Conservation (phyloP, 768 basidiomycete species). For the Lactifluus hygrophoroides region DNA sequence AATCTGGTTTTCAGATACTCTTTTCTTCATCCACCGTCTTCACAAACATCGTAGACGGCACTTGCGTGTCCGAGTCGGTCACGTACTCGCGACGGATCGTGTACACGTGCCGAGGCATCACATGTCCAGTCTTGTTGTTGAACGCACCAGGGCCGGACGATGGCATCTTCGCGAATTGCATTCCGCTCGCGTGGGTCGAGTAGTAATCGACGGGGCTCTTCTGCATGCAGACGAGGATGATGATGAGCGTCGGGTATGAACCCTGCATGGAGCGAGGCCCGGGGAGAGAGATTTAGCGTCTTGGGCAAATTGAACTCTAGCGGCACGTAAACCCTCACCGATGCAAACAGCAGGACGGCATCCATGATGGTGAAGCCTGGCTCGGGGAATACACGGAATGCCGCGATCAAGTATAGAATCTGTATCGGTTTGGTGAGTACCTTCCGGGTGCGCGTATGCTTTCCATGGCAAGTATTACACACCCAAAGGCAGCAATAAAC, state of each 20-base stretch:
- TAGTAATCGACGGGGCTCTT: slow-evolving; percentile 10
- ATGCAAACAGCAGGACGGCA: background rate
- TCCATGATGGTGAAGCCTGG: slow-evolving; percentile 5
- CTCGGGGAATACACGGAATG: slow-evolving; percentile 4
- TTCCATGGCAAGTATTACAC: background rate
- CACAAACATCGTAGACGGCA: slow-evolving; percentile 2
- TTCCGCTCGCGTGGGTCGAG: slow-evolving; percentile 7
- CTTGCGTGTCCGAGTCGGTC: slow-evolving; percentile 4
- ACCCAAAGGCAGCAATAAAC: slow-evolving; percentile 14
- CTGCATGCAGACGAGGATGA: slow-evolving; percentile 12
- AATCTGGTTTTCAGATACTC: background rate
- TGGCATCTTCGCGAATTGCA: background rate
- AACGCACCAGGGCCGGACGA: background rate
- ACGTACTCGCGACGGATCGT: background rate
- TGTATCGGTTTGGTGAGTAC: background rate
- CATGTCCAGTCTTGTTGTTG: background rate
- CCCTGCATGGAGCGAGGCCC: too few species aligned
- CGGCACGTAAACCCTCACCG: background rate
- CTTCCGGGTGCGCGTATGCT: background rate
- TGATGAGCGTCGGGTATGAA: slow-evolving; percentile 10
- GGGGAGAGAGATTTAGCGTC: background rate
- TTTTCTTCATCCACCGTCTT: slow-evolving; percentile 9
- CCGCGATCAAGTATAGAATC: slow-evolving; percentile 6
- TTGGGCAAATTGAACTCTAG: background rate
- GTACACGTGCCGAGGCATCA: slow-evolving; percentile 3